These are phyloP conservation scores for Myochromella boudieri DNA, from an alignment of 768 basidiomycete genomes.

Conservation along the genomic window DNA sequence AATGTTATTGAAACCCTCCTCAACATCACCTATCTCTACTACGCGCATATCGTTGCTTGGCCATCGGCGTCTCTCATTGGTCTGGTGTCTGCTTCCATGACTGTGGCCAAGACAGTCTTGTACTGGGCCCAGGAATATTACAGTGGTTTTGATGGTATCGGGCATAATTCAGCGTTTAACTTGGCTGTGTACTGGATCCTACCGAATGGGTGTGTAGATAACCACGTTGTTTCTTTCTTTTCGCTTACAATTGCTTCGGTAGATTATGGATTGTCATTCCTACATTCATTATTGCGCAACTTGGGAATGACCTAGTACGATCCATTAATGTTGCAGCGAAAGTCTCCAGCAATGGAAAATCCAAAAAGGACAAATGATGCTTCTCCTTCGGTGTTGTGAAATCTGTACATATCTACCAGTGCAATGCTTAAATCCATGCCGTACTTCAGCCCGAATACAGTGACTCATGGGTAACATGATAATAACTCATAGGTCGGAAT, in stretches of 20 bases:
- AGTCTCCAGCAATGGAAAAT: constrained; percentile 20
- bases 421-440: too few species aligned
- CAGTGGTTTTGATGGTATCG: constrained; percentile 68
- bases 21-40: constrained; percentile 75
- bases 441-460: too few species aligned
- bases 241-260: background rate
- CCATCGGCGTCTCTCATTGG: constrained; percentile 74
- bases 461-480: too few species aligned
- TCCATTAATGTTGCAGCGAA: constrained; percentile 34
- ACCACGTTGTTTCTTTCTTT: background rate
- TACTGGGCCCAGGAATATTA: constrained; percentile 82
- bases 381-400: background rate
- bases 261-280: constrained; percentile 84
- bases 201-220: constrained; percentile 68
- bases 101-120: constrained; percentile 81
- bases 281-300: constrained; percentile 49
- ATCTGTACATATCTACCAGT: background rate
- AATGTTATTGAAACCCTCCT: constrained; percentile 80
- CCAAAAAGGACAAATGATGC: constrained; percentile 15
- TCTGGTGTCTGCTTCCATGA: constrained; percentile 73
- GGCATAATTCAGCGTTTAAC: constrained; percentile 62
- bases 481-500: too few species aligned
- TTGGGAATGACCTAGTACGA: constrained; percentile 61
- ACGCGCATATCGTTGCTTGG: constrained; percentile 59
- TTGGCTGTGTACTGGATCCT: constrained; percentile 67